These are phyloP conservation scores for Ophiostoma australiae DNA, from an alignment of 2,329 filamentous ascomycete species.

Conservation along the genomic window DNA sequence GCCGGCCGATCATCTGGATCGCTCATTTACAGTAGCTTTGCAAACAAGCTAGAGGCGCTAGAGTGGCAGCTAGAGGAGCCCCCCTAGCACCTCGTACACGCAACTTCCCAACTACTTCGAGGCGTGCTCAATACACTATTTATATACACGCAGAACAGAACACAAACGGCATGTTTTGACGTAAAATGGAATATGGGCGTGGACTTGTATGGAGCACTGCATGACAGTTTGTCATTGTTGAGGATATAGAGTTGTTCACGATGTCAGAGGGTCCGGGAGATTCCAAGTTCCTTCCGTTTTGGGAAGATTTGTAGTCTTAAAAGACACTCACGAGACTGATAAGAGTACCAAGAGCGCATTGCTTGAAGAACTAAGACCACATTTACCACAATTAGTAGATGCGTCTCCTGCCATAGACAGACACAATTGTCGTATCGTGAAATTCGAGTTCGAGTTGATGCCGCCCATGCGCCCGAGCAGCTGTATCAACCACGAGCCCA, in stretches of 20 bases:
- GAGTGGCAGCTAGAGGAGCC: not conserved
- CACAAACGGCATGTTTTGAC: not conserved
- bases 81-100: not conserved
- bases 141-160: not conserved
- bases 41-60: not conserved
- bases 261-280: not conserved
- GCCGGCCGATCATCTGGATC: constrained; percentile 5
- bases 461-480: not conserved
- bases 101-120: not conserved
- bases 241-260: not conserved
- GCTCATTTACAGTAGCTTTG: not conserved
- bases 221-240: not conserved
- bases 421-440: not conserved
- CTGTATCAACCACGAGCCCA: not conserved
- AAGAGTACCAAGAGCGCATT: not conserved
- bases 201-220: constrained; percentile 5
- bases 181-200: not conserved
- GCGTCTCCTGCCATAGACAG: not conserved
- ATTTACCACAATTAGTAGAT: not conserved
- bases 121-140: not conserved
- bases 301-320: not conserved
- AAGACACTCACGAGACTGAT: not conserved
- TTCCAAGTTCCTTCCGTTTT: not conserved
- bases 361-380: not conserved
- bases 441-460: not conserved